These are phyloP conservation scores for Syncephalastrum sp. DNA, from an alignment of 371 early-diverging fungal genomes.

Conservation along the genomic window DNA sequence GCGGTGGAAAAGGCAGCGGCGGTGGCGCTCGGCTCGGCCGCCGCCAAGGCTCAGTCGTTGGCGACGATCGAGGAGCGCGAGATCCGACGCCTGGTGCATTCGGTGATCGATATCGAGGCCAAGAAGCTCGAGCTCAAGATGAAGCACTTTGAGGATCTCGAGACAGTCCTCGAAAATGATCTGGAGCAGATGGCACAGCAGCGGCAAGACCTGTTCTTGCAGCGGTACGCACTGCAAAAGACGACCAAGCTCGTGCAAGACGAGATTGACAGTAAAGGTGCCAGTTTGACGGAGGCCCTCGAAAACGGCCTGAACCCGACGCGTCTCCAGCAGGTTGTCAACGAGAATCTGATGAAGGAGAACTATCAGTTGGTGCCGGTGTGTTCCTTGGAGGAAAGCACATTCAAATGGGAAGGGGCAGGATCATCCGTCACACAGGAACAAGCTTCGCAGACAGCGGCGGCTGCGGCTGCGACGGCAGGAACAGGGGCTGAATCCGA, in stretches of 20 bases:
- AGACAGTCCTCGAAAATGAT: slow-evolving; percentile 83
- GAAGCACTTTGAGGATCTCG: slow-evolving; percentile 89
- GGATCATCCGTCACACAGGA: no score
- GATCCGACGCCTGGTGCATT: slow-evolving; percentile 73
- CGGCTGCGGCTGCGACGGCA: no score
- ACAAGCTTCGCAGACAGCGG: no score
- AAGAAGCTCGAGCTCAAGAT: slow-evolving; percentile 90
- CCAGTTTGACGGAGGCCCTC: slow-evolving; percentile 25
- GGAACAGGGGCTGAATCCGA: no score
- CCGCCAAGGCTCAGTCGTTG: slow-evolving; percentile 66
- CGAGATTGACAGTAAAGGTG: slow-evolving; percentile 45
- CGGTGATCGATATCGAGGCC: slow-evolving; percentile 82
- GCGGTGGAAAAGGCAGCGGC: slow-evolving; percentile 61
- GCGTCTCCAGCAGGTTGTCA: slow-evolving; percentile 40
- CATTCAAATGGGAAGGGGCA: no score
- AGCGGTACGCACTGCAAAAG: slow-evolving; percentile 69
- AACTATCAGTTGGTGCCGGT: slow-evolving; percentile 27
- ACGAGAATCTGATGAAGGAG: slow-evolving; percentile 32
- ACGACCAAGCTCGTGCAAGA: slow-evolving; percentile 50
- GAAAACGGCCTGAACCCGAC: slow-evolving; percentile 40
- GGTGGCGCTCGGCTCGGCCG: slow-evolving; percentile 67
- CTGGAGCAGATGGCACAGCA: slow-evolving; percentile 79
- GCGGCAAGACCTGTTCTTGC: slow-evolving; percentile 76
- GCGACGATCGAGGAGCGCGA: slow-evolving; percentile 79
- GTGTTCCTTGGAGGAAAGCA: no score